Evolutionary conservation across 108 stramenopile genomes (phyloP), one percentile per base, ranked within the genome.

Genomic region (Pinguiococcus pyrenoidosus): DNA sequence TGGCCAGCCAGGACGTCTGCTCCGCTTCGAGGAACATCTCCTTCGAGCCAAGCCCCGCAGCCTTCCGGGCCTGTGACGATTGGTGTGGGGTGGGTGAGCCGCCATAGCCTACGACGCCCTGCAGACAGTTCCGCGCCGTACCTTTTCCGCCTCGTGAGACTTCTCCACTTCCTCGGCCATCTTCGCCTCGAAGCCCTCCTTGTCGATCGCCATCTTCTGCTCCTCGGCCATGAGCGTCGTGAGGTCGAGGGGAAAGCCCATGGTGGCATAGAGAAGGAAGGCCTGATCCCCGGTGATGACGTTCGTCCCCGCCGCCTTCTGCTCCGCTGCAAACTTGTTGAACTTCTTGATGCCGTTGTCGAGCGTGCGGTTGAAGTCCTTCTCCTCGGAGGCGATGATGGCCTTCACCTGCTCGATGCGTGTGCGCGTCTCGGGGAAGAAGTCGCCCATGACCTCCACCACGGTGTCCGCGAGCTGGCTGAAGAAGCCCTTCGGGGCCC

Each of bases 211-310:
- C 54, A 99, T 47, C n/a, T 86, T 90, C 38, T 64, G 55, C 64
- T 99, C 96, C 72, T 89, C 96, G 14, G 88, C 89, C 96, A 99
- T 99, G 69, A 95, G 83, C 59, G 89, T 78, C 4, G 92, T 93
- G 65, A 99, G 74, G 61, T 99, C 96, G 18, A 91, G 55, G 5
- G 96, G 96, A 63, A 99, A 99, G 57, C 96, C 96, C 89, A 95
- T 88, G 42, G 87, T 74, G 7, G 82, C 72, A 80, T 92, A 99
- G 55, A 99, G 76, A 43, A 83, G 76, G 75, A 85, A 84, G 25
- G 93, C 92, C 60, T 89, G 82, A 14, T 69, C 64, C n/a, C 87
- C 96, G 22, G 83, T 66, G 57, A 99, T 82, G 20, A 85, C 74
- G 37, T 24, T 54, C 22, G 28, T 35, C 13, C 23, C 54, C 56